Evolutionary conservation across 805 yeast species (phyloP).

Genomic region (Kodamaea neixiangensis): DNA sequence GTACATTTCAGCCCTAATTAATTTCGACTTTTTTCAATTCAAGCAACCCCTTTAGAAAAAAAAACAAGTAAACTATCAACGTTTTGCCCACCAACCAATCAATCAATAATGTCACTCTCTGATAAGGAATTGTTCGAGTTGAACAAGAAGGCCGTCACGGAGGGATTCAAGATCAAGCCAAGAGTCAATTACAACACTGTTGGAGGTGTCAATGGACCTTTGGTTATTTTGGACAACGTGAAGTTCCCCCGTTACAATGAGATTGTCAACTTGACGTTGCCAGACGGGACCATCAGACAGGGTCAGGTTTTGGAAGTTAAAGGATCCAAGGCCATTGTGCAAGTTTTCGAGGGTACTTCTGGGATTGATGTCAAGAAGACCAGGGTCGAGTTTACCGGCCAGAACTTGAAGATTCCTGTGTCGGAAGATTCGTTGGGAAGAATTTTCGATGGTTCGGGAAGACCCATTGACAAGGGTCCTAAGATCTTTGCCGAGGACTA

Average conservation of each 20-base stretch:
- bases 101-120: constrained; percentile 33
- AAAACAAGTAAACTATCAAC: constrained; percentile 7
- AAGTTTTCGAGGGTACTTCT: constrained; percentile 98
- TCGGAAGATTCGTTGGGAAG: constrained; percentile 97
- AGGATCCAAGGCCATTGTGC: constrained; percentile 96
- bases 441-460: constrained; percentile 98
- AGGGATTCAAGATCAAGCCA: constrained; percentile 90
- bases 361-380: constrained; percentile 99
- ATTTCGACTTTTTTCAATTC: not conserved
- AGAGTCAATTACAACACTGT: constrained; percentile 93
- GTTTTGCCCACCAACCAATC: constrained; percentile 8
- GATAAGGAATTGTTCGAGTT: constrained; percentile 59
- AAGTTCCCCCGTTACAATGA: constrained; percentile 78
- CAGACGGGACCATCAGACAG: constrained; percentile 92
- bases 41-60: constrained; percentile 6
- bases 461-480: constrained; percentile 98
- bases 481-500: constrained; percentile 98
- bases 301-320: constrained; percentile 98
- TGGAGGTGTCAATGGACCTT: constrained; percentile 97
- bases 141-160: constrained; percentile 88
- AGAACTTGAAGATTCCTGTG: constrained; percentile 88
- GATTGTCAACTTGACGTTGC: constrained; percentile 93
- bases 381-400: constrained; percentile 95
- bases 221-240: constrained; percentile 65
- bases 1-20: constrained; percentile 6